A percentile compares a stretch with the other conserved stretches of the same genome.
These are phyloP conservation scores for Phaffia australis DNA, from an alignment of 768 basidiomycete genomes.

Conservation along the genomic window DNA sequence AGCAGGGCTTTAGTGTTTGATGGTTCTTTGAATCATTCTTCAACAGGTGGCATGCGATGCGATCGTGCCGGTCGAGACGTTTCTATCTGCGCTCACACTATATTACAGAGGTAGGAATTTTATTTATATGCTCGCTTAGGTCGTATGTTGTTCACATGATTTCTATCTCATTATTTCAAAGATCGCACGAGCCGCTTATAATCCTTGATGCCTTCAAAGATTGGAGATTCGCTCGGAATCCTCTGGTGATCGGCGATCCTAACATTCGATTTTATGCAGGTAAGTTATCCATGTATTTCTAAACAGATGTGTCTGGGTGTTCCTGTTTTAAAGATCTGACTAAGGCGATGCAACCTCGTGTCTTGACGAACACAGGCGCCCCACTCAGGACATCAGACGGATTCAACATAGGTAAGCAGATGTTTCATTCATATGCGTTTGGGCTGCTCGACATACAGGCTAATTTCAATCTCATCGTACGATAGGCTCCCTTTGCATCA, in stretches of 20 bases:
- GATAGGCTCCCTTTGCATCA: constrained; percentile 55
- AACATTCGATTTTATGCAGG: constrained; percentile 81
- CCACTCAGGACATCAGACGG: constrained; percentile 71
- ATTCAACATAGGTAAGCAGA: constrained; percentile 45
- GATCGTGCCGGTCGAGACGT: constrained; percentile 44
- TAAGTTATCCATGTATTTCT: constrained; percentile 45
- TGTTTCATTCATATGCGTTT: neutral
- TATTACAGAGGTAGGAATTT: constrained; percentile 58
- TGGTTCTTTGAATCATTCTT: neutral
- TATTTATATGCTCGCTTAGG: neutral
- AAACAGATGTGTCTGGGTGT: neutral
- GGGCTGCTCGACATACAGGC: neutral
- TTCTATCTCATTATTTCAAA: constrained; percentile 14
- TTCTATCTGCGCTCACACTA: constrained; percentile 73
- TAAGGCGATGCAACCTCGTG: neutral
- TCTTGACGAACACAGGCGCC: neutral
- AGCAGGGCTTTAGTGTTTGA: neutral
- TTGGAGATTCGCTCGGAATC: constrained; percentile 80
- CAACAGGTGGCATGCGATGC: neutral
- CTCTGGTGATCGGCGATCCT: constrained; percentile 56
- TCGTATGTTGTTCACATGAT: neutral
- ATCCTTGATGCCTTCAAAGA: constrained; percentile 66
- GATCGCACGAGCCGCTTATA: constrained; percentile 68
- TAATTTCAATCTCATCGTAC: no score
- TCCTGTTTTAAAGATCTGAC: neutral